phyloP scores from a whole-genome alignment of 805 yeast species.

The Groenewaldozyma tartarivorans region DNA sequence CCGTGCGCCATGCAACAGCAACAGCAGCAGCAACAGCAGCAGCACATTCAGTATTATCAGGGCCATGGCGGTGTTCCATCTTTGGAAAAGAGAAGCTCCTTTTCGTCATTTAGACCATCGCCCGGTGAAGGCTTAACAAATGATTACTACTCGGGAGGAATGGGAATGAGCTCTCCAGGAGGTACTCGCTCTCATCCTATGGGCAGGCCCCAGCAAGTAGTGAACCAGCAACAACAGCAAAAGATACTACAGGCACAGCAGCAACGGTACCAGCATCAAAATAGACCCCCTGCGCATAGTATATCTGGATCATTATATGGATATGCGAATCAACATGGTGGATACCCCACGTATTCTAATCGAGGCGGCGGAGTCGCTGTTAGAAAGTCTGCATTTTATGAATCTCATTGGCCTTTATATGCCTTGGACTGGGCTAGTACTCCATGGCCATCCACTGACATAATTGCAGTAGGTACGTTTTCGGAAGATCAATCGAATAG shows the following conservation, averaged over 20 bases:
- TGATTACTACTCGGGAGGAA: not conserved
- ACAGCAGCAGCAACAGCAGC: not conserved
- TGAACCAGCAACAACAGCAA: not conserved
- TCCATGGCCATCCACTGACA: conserved; percentile 31
- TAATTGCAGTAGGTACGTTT: conserved; percentile 64
- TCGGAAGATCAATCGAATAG: conserved; percentile 69
- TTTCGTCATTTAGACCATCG: conserved; percentile 18
- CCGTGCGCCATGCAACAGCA: conserved; percentile 4
- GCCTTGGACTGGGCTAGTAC: conserved; percentile 43
- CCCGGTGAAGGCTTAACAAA: not conserved
- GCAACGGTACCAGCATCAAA: not conserved
- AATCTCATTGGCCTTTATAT: conserved; percentile 41
- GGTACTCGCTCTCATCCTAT: no score
- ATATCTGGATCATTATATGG: no score
- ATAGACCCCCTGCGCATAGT: no score
- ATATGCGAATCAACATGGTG: no score
- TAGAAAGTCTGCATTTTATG: conserved; percentile 34
- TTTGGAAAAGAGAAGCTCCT: conserved; percentile 21
- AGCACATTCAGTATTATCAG: not conserved
- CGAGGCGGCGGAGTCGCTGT: not conserved
- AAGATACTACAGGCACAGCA: not conserved
- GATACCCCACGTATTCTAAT: no score
- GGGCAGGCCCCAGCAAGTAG: no score
- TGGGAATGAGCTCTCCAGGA: no score
- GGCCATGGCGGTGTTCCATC: conserved; percentile 2